Percentiles rank a stretch among this genome's conserved stretches.
These are phyloP conservation scores for Musa itinerans DNA, from an alignment of 176 grass and related monocot species.

Conservation along the genomic window DNA sequence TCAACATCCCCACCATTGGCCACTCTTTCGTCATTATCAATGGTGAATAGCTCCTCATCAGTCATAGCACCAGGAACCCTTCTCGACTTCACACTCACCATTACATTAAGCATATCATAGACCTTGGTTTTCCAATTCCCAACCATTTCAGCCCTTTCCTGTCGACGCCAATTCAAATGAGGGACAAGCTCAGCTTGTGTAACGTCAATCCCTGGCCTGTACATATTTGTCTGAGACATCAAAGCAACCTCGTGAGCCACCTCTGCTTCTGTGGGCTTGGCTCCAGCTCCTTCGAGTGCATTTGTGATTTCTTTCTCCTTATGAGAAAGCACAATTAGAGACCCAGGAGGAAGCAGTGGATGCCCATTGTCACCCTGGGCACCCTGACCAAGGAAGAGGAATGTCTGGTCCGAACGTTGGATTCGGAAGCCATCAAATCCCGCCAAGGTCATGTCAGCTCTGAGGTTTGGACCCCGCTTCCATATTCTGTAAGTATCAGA, in stretches of 20 bases:
- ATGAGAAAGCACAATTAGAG: slow-evolving; percentile 79
- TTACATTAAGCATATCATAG: slow-evolving; percentile 75
- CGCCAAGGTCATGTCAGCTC: slow-evolving; percentile 88
- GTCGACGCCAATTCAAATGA: slow-evolving; percentile 83
- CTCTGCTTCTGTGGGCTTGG: slow-evolving; percentile 69
- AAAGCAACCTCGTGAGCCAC: slow-evolving; percentile 82
- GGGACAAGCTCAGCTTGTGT: slow-evolving; percentile 86
- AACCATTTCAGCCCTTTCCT: slow-evolving; percentile 58
- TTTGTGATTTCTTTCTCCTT: slow-evolving; percentile 98
- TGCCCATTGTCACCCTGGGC: slow-evolving; percentile 31
- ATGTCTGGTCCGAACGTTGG: slow-evolving; percentile 89
- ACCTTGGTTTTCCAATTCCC: slow-evolving; percentile 94
- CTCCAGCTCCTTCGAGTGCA: slow-evolving; percentile 77
- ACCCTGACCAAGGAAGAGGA: slow-evolving; percentile 80
- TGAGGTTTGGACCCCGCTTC: slow-evolving; percentile 59
- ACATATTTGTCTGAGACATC: slow-evolving; percentile 99
- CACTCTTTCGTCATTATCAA: slow-evolving; percentile 60
- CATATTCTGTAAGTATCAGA: slow-evolving; percentile 97
- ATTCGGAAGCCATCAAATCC: slow-evolving; percentile 90
- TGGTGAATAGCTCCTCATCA: slow-evolving; percentile 79
- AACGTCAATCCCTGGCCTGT: slow-evolving; percentile 82
- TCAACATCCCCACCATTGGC: slow-evolving; percentile 14
- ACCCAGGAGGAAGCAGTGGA: slow-evolving; percentile 56
- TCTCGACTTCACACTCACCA: slow-evolving; percentile 93
- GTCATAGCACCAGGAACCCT: slow-evolving; percentile 91